A percentile compares a stretch with the other conserved stretches of the same genome.
Evolutionary conservation across 352 stramenopile genomes (phyloP).

Genomic region (Phytopythium mirpurense): DNA sequence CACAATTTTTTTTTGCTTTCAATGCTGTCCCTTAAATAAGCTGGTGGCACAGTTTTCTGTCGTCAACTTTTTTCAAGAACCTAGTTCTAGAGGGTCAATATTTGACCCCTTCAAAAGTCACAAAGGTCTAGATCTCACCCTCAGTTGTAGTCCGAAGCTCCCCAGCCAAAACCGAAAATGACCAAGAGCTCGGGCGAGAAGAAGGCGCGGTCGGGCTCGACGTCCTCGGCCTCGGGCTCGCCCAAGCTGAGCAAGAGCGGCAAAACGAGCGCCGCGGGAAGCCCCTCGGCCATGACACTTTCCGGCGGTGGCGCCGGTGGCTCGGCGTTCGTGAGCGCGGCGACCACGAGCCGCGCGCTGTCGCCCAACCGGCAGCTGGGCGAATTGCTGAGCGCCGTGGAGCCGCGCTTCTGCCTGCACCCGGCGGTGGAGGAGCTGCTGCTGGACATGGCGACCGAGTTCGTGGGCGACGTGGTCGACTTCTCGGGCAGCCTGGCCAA

Average conservation of each 20-base stretch:
- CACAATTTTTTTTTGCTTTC: too few relatives aligned
- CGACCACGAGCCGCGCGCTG: slow-evolving; percentile 44
- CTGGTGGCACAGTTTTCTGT: too few relatives aligned
- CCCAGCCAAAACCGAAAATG: slow-evolving; percentile 10
- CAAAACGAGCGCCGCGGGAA: slow-evolving; percentile 1
- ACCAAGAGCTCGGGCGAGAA: slow-evolving; percentile 13
- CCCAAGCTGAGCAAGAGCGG: slow-evolving; percentile 2
- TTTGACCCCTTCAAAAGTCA: too few relatives aligned
- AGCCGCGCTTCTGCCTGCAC: slow-evolving; percentile 71
- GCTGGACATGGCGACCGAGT: slow-evolving; percentile 78
- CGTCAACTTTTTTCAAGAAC: too few relatives aligned
- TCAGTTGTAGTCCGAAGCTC: too few relatives aligned
- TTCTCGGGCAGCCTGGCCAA: slow-evolving; percentile 65
- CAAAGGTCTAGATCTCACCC: too few relatives aligned
- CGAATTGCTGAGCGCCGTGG: slow-evolving; percentile 62
- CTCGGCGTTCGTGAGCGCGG: slow-evolving; percentile 26
- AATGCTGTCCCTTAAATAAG: too few relatives aligned
- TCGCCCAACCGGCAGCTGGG: slow-evolving; percentile 66
- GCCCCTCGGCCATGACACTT: slow-evolving; percentile 9
- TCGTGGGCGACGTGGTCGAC: slow-evolving; percentile 69
- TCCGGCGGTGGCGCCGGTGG: slow-evolving; percentile 6
- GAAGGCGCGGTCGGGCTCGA: slow-evolving; percentile 13
- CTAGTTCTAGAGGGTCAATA: too few relatives aligned
- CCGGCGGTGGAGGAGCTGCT: slow-evolving; percentile 77
- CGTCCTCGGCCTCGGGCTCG: slow-evolving; percentile 10